A percentile compares a stretch with the other conserved stretches of the same genome.
phyloP scores from a whole-genome alignment of 805 yeast species.

The Sungouiozyma intestinalis region DNA sequence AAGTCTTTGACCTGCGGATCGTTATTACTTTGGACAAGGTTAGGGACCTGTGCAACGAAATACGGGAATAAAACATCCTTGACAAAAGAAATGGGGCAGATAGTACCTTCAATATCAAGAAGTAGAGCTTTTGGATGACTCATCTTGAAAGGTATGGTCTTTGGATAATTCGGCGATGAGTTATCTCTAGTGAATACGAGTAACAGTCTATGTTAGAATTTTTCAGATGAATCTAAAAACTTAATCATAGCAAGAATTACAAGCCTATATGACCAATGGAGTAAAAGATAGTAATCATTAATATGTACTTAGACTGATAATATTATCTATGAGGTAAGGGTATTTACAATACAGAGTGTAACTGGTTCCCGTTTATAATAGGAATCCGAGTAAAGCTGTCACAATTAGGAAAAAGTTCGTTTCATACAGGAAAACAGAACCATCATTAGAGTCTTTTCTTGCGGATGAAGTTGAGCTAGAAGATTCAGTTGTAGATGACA shows the following conservation, averaged over 20 bases:
- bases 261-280: too few species aligned
- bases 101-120: constrained; percentile 85
- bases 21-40: constrained; percentile 21
- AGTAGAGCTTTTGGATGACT: constrained; percentile 33
- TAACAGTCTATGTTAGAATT: too few species aligned
- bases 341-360: too few species aligned
- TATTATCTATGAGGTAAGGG: too few species aligned
- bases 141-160: background rate
- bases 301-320: too few species aligned
- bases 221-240: too few species aligned
- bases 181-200: too few species aligned
- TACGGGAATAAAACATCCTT: constrained; percentile 70
- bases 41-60: constrained; percentile 45
- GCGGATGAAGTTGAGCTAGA: background rate
- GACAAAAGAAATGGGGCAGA: constrained; percentile 86
- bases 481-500: background rate
- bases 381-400: background rate
- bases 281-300: too few species aligned
- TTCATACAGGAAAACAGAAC: background rate
- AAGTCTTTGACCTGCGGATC: constrained; percentile 18
- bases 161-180: too few species aligned
- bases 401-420: background rate
- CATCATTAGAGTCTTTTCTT: background rate
- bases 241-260: too few species aligned
- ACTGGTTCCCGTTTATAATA: background rate